phyloP scores from a whole-genome alignment of 2,329 filamentous ascomycete genomes.

The Macrophomina tecta region DNA sequence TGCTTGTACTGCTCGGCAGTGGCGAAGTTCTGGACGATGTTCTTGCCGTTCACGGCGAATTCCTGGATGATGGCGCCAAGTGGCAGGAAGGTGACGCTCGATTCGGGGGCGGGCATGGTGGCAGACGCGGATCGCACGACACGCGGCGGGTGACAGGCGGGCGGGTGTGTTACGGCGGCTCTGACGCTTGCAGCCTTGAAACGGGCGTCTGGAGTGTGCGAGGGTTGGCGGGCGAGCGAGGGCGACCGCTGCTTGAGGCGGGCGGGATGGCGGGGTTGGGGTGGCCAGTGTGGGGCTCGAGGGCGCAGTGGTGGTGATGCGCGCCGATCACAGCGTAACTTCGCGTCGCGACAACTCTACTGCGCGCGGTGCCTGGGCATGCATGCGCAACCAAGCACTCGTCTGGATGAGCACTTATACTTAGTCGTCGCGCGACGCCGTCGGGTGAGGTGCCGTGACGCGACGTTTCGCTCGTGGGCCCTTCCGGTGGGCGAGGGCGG shows the following conservation, averaged over 20 bases:
- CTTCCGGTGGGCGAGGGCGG: slow-evolving; percentile 17
- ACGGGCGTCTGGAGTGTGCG: slow-evolving; percentile 10
- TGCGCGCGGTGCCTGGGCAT: slow-evolving; percentile 5
- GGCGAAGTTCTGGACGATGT: slow-evolving; percentile 89
- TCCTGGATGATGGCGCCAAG: slow-evolving; percentile 82
- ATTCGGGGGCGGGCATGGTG: slow-evolving; percentile 22
- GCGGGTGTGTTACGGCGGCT: neutral
- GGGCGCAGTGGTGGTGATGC: slow-evolving; percentile 15
- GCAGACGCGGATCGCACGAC: neutral
- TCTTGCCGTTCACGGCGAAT: slow-evolving; percentile 75
- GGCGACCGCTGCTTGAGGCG: slow-evolving; percentile 11
- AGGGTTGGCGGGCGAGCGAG: slow-evolving; percentile 11
- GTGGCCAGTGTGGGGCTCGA: slow-evolving; percentile 13
- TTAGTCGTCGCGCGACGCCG: neutral
- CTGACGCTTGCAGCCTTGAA: slow-evolving; percentile 12
- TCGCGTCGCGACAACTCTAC: slow-evolving; percentile 22
- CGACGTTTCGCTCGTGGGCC: slow-evolving; percentile 3
- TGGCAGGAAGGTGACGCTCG: slow-evolving; percentile 63
- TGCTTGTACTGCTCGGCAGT: slow-evolving; percentile 74
- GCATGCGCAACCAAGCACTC: neutral
- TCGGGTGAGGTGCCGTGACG: slow-evolving; percentile 19
- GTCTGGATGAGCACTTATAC: slow-evolving; percentile 4
- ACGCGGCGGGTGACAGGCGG: neutral
- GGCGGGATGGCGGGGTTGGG: slow-evolving; percentile 21
- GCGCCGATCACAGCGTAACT: slow-evolving; percentile 25